A percentile compares a stretch with the other conserved stretches of the same genome.
These are phyloP conservation scores for Botrytis cinerea DNA, from an alignment of 2,329 filamentous ascomycete species.

Conservation along the genomic window DNA sequence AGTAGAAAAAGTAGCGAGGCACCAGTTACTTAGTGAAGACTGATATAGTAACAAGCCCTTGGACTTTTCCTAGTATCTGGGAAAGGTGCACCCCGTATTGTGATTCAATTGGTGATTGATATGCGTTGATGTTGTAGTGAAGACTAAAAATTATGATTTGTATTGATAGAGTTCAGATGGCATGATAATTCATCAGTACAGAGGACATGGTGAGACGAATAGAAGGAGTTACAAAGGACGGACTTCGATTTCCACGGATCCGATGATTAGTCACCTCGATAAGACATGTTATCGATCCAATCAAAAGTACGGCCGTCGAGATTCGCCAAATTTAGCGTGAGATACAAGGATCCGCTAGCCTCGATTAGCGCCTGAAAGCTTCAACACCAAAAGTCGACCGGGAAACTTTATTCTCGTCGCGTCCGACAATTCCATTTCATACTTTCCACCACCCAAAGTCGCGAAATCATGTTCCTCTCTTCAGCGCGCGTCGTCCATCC, in stretches of 20 bases:
- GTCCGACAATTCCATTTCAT: slow-evolving; percentile 12
- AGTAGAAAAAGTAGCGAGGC: neutral
- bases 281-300: neutral
- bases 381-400: neutral
- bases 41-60: neutral
- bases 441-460: neutral
- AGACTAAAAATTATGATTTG: neutral
- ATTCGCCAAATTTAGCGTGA: neutral
- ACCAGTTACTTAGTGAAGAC: neutral
- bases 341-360: neutral
- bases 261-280: neutral
- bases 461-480: slow-evolving; percentile 18
- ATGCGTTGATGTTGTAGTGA: neutral
- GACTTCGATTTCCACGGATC: neutral
- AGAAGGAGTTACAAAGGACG: neutral
- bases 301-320: no score
- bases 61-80: neutral
- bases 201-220: neutral
- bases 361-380: neutral
- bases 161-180: neutral
- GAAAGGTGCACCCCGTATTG: neutral
- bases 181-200: neutral
- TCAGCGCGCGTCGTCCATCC: slow-evolving; percentile 10
- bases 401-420: slow-evolving; percentile 8
- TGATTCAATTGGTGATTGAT: neutral